Evolutionary conservation across 106 monocot species (phyloP).

Genomic region (Agapanthus africanus): DNA sequence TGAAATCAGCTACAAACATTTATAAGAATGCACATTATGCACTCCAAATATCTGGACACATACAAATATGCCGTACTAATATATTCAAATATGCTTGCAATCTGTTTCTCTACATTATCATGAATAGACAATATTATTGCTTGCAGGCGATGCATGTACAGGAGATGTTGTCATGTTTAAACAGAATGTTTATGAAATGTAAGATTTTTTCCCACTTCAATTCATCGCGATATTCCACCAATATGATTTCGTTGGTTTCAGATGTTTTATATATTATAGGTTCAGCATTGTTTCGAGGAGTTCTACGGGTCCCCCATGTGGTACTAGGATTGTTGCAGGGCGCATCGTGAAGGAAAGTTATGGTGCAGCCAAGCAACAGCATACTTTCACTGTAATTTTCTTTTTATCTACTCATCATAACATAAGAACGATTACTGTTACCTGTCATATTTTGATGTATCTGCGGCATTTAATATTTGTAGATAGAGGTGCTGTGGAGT

Average conservation of each 20-base stretch:
- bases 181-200: conserved; percentile 78
- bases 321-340: conserved; percentile 54
- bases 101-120: no score
- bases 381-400: conserved; percentile 79
- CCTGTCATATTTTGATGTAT: neutral
- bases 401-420: neutral
- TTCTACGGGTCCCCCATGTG: conserved; percentile 50
- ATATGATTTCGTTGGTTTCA: conserved; percentile 35
- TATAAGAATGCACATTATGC: no score
- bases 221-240: conserved; percentile 31
- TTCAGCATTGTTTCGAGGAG: conserved; percentile 55
- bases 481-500: conserved; percentile 92
- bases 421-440: neutral
- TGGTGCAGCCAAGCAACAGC: conserved; percentile 84
- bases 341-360: conserved; percentile 90
- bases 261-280: conserved; percentile 31
- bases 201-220: conserved; percentile 3
- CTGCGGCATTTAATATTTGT: neutral
- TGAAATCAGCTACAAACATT: no score
- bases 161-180: conserved; percentile 88
- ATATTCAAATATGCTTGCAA: no score
- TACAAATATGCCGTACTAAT: no score
- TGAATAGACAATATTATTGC: neutral
- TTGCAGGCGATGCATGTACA: conserved; percentile 74
- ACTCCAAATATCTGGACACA: no score